Conservation (phyloP, 2,329 filamentous ascomycete genomes). For the Ophiostoma himal-ulmi region DNA sequence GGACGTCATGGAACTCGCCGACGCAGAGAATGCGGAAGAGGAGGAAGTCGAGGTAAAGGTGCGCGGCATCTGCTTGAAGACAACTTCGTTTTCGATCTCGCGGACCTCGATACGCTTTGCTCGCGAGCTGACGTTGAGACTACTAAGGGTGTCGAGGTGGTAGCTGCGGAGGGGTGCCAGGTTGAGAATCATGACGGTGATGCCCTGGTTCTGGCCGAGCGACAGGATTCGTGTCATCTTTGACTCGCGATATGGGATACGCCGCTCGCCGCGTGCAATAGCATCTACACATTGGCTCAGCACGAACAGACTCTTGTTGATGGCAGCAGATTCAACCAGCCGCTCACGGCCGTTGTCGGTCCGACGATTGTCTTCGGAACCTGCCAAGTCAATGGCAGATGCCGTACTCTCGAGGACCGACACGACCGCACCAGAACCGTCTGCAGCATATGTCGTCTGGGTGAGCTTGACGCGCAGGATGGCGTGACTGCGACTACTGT, state of each 20-base stretch:
- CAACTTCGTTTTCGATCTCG: slow-evolving; percentile 91
- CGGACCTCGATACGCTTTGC: slow-evolving; percentile 95
- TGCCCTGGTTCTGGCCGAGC: slow-evolving; percentile 87
- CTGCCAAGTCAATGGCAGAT: slow-evolving; percentile 89
- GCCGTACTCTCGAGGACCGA: slow-evolving; percentile 65
- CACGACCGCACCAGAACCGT: slow-evolving; percentile 48
- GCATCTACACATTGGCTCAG: slow-evolving; percentile 93
- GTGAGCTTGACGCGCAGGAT: slow-evolving; percentile 86
- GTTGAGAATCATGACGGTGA: slow-evolving; percentile 95
- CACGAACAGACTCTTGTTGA: slow-evolving; percentile 96
- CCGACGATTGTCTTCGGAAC: slow-evolving; percentile 89
- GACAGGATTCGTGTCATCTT: slow-evolving; percentile 97
- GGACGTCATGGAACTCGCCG: slow-evolving; percentile 32
- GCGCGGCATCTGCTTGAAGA: slow-evolving; percentile 69
- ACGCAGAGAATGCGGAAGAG: slow-evolving; percentile 3
- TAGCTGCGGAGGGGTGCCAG: slow-evolving; percentile 86
- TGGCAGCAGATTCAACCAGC: slow-evolving; percentile 89
- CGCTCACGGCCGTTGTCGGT: slow-evolving; percentile 92
- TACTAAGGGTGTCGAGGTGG: slow-evolving; percentile 88
- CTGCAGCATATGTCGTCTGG: slow-evolving; percentile 50
- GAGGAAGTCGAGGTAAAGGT: slow-evolving; percentile 7
- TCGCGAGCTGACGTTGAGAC: slow-evolving; percentile 87
- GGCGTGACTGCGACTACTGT: slow-evolving; percentile 84
- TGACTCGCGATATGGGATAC: slow-evolving; percentile 88
- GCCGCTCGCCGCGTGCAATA: slow-evolving; percentile 66